These are phyloP conservation scores for Vaccinium corymbosum DNA, from an alignment of 148 eudicot species.

Conservation along the genomic window DNA sequence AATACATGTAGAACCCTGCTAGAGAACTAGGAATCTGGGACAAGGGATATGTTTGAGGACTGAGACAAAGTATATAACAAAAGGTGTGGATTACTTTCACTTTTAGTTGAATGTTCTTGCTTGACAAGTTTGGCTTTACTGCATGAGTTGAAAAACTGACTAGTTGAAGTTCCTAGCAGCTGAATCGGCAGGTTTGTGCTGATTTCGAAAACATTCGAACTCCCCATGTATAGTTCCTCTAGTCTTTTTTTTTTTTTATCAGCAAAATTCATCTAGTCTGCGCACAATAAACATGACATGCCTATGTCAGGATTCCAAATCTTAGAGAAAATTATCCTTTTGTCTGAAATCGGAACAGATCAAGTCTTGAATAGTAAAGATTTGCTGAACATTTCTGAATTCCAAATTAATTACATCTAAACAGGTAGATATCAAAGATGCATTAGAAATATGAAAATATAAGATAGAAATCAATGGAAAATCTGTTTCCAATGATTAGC, in stretches of 20 bases:
- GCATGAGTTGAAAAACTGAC: too few relatives aligned
- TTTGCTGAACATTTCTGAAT: not conserved
- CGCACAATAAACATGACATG: not conserved
- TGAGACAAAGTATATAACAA: not conserved
- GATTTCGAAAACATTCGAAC: not conserved
- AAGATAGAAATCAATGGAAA: not conserved
- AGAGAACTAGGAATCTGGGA: not conserved
- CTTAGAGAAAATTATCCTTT: not conserved
- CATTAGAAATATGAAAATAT: not conserved
- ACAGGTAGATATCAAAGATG: not conserved
- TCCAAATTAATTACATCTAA: not conserved
- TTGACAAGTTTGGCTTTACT: not conserved
- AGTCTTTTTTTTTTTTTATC: not conserved
- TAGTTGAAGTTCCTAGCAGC: not conserved
- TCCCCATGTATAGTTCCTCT: not conserved
- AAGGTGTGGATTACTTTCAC: not conserved
- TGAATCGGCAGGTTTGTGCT: not conserved
- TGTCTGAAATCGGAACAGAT: not conserved
- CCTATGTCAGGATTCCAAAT: not conserved
- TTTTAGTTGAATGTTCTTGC: not conserved
- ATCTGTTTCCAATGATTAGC: not conserved
- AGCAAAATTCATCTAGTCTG: not conserved
- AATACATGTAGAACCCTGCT: not conserved
- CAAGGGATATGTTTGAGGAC: not conserved
- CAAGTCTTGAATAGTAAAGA: not conserved